Evolutionary conservation across 345 rosid genomes (phyloP).

Genomic region (Angophora floribunda): DNA sequence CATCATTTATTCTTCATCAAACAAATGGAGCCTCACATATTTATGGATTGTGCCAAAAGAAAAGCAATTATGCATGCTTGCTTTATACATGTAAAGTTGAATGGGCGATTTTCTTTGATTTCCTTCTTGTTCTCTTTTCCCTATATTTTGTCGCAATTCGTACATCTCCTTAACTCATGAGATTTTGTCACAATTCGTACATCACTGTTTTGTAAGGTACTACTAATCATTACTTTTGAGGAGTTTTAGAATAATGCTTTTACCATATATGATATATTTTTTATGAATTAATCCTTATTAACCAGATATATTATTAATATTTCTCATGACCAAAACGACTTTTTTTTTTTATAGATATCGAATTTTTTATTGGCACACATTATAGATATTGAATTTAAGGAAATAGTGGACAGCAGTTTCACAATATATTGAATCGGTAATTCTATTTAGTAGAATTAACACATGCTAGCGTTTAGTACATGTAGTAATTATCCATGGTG

Average conservation of each 20-base stretch:
- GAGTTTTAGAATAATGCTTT: background rate
- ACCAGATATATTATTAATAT: background rate
- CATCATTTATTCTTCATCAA: too few relatives aligned
- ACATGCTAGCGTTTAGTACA: background rate
- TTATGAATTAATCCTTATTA: background rate
- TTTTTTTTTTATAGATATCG: background rate
- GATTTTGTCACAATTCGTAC: background rate
- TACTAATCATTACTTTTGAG: background rate
- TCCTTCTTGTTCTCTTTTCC: background rate
- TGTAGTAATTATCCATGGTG: background rate
- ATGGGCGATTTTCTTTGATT: background rate
- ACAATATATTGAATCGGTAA: background rate
- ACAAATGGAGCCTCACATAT: too few relatives aligned
- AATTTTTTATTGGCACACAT: background rate
- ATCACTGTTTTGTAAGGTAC: background rate
- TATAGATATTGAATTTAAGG: background rate
- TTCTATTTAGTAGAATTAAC: background rate
- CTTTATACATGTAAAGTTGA: background rate
- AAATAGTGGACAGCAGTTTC: background rate
- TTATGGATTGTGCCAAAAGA: background rate
- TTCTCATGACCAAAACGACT: background rate
- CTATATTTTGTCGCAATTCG: background rate
- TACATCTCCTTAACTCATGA: background rate
- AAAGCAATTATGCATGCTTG: background rate
- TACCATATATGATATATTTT: background rate